A percentile compares a stretch with the other conserved stretches of the same genome.
phyloP scores from a whole-genome alignment of 768 basidiomycete genomes.

The Trichaptum fuscoviolaceum region DNA sequence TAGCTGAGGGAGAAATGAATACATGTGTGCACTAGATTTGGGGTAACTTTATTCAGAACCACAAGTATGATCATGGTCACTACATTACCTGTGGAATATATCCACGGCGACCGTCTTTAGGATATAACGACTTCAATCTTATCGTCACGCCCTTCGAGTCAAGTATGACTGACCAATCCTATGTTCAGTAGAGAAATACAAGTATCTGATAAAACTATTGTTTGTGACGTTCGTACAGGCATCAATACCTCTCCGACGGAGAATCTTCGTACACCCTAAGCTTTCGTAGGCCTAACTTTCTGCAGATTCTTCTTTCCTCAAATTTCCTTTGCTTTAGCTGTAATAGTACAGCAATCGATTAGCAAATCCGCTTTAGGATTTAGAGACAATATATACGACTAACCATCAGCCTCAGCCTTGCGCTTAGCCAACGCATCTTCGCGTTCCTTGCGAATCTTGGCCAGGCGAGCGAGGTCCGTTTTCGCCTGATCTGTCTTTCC shows the following conservation, averaged over 20 bases:
- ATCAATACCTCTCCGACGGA: neutral
- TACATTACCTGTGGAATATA: too few species aligned
- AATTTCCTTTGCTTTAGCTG: constrained; percentile 61
- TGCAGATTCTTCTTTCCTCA: constrained; percentile 50
- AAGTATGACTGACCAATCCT: neutral
- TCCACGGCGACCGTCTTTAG: too few species aligned
- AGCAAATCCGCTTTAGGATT: neutral
- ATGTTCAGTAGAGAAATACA: neutral
- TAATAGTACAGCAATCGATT: constrained; percentile 4
- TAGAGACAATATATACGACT: constrained; percentile 14
- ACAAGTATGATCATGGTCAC: too few species aligned
- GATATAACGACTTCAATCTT: neutral
- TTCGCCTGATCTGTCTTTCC: constrained; percentile 93
- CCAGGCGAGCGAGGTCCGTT: constrained; percentile 78
- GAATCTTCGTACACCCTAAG: neutral
- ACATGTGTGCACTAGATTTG: too few species aligned
- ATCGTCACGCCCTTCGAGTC: neutral
- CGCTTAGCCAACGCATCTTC: constrained; percentile 85
- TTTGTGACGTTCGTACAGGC: neutral
- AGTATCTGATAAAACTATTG: neutral
- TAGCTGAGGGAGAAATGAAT: too few species aligned
- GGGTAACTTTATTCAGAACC: too few species aligned
- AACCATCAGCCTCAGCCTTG: constrained; percentile 85
- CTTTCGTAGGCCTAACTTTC: constrained; percentile 11
- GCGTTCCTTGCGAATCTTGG: constrained; percentile 81